Evolutionary conservation across 805 yeast species (phyloP).

Genomic region (Lipomyces sp.): DNA sequence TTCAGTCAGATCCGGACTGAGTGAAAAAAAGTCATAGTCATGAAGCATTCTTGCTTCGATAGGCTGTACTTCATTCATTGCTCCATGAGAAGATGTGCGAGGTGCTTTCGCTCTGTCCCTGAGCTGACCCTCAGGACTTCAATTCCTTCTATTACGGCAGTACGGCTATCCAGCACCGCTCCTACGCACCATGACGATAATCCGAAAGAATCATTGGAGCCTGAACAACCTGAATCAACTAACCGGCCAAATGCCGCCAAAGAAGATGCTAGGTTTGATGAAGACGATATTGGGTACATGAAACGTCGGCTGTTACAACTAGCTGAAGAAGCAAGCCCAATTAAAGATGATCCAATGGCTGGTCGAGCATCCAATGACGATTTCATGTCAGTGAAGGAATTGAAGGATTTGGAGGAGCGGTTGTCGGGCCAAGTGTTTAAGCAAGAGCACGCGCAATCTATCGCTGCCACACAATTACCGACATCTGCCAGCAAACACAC

Average conservation of each 20-base stretch:
- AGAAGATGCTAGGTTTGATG: conserved; percentile 3
- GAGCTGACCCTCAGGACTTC: background rate
- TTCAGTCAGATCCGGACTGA: background rate
- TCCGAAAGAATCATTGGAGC: background rate
- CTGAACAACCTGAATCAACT: background rate
- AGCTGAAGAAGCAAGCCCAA: conserved; percentile 51
- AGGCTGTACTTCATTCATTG: background rate
- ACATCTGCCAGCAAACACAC: conserved; percentile 51
- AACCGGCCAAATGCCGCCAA: background rate
- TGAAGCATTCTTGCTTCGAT: background rate
- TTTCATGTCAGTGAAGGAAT: conserved; percentile 15
- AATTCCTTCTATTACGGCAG: background rate
- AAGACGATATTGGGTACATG: conserved; percentile 42
- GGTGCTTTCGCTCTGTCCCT: background rate
- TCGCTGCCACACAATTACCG: conserved; percentile 53
- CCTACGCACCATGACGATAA: background rate
- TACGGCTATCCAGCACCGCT: background rate
- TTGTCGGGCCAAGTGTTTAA: conserved; percentile 49
- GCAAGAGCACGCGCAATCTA: conserved; percentile 48
- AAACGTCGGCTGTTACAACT: conserved; percentile 49
- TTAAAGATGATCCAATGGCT: conserved; percentile 45
- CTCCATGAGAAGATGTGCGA: background rate
- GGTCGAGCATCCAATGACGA: conserved; percentile 1
- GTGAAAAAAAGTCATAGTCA: background rate
- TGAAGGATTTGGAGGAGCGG: conserved; percentile 26